These are phyloP conservation scores for Lablab purpureus DNA, from an alignment of 306 rosid species.

Conservation along the genomic window DNA sequence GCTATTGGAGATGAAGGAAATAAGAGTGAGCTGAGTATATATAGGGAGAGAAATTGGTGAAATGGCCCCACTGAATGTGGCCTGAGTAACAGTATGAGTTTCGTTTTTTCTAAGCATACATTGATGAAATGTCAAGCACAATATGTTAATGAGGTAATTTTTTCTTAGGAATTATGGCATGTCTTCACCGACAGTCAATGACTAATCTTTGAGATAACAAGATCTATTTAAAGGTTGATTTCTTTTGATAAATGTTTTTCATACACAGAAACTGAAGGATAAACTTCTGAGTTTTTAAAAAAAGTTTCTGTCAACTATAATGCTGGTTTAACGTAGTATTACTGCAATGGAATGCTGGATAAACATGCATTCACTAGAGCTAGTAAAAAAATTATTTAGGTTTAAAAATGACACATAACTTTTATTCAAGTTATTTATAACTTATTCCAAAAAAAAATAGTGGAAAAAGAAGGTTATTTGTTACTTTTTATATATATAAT, in stretches of 20 bases:
- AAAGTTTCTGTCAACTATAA: no score
- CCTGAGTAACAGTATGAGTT: slow-evolving; percentile 27
- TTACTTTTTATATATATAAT: not conserved
- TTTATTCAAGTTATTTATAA: not conserved
- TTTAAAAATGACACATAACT: not conserved
- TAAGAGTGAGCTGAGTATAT: slow-evolving; percentile 56
- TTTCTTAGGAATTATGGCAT: not conserved
- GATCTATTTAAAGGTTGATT: not conserved
- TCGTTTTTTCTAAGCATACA: not conserved
- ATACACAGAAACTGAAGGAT: not conserved
- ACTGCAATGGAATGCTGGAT: not conserved
- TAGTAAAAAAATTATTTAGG: not conserved
- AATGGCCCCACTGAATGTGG: slow-evolving; percentile 51
- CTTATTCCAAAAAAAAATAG: not conserved
- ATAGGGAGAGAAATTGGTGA: slow-evolving; percentile 61
- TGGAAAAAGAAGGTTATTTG: no score
- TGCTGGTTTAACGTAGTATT: not conserved
- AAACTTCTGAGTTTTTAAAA: no score
- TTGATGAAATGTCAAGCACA: slow-evolving; percentile 48
- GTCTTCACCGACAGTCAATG: no score
- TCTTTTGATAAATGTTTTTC: not conserved
- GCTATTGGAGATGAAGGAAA: slow-evolving; percentile 50
- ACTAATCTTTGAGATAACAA: no score
- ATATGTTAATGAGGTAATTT: slow-evolving; percentile 24
- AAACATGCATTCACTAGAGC: not conserved